These are phyloP conservation scores for Baudoinia panamericana DNA, from an alignment of 495 filamentous ascomycete species.

Conservation along the genomic window DNA sequence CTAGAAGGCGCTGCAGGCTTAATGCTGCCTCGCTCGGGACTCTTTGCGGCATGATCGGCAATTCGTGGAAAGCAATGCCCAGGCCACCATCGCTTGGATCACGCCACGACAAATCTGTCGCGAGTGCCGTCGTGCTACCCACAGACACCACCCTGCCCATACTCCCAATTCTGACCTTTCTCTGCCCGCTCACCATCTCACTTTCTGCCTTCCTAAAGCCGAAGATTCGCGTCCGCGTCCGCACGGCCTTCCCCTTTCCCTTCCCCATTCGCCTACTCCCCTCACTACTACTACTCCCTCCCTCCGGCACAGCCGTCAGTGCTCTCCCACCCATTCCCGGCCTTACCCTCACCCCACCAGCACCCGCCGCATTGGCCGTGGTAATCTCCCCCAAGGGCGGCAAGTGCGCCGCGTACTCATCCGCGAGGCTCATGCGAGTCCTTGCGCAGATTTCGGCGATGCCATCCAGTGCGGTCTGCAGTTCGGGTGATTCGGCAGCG, in stretches of 20 bases:
- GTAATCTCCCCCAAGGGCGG: conserved; percentile 47
- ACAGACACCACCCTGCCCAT: conserved; percentile 15
- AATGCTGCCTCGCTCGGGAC: not conserved
- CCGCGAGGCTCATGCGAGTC: conserved; percentile 47
- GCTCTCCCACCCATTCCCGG: conserved; percentile 17
- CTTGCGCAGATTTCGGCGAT: conserved; percentile 53
- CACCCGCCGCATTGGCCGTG: conserved; percentile 2
- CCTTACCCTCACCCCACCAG: not conserved
- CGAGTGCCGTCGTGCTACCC: conserved; percentile 11
- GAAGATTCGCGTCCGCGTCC: too few species aligned
- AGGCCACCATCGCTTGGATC: not conserved
- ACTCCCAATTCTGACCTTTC: too few species aligned
- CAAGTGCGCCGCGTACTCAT: conserved; percentile 51
- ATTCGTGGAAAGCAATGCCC: not conserved
- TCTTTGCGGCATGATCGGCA: not conserved
- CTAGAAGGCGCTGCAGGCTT: not conserved
- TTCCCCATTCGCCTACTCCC: conserved; percentile 13
- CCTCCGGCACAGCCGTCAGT: conserved; percentile 28
- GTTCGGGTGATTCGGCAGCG: conserved; percentile 43
- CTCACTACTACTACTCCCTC: conserved; percentile 26
- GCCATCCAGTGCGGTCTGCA: conserved; percentile 42
- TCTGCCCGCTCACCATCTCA: not conserved
- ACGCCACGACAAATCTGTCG: not conserved
- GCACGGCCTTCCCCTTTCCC: conserved; percentile 1
- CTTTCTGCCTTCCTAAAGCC: not conserved